Percentiles rank a stretch among this genome's conserved stretches.
These are phyloP conservation scores for Nicotiana rustica DNA, from an alignment of 305 asterid genomes.

Conservation along the genomic window DNA sequence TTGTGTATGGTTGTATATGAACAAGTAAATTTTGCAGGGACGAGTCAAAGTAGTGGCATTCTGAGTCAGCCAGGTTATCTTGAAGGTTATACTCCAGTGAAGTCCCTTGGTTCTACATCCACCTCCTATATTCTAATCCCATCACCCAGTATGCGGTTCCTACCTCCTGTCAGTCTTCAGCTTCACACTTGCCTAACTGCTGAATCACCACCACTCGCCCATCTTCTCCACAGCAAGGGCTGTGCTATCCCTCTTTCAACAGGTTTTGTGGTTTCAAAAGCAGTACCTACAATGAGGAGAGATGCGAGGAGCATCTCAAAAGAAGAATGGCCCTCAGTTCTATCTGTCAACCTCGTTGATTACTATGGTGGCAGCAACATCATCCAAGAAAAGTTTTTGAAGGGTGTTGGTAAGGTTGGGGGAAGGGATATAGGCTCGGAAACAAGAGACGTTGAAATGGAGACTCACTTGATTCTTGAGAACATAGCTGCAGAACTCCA, in stretches of 20 bases:
- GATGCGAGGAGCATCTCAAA: conserved; percentile 66
- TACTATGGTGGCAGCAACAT: conserved; percentile 75
- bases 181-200: conserved; percentile 96
- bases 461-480: conserved; percentile 76
- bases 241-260: conserved; percentile 93
- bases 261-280: conserved; percentile 87
- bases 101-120: conserved; percentile 88
- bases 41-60: conserved; percentile 72
- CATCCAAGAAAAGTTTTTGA: conserved; percentile 65
- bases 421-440: conserved; percentile 68
- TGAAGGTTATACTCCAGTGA: conserved; percentile 93
- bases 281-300: conserved; percentile 94
- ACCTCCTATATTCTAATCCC: conserved; percentile 87
- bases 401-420: conserved; percentile 61
- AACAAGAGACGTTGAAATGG: conserved; percentile 69
- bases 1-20: conserved; percentile 16
- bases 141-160: conserved; percentile 93
- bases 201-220: conserved; percentile 97
- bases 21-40: conserved; percentile 56
- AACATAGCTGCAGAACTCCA: conserved; percentile 92
- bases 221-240: conserved; percentile 96
- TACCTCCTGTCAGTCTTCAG: conserved; percentile 86
- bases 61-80: conserved; percentile 75
- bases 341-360: conserved; percentile 83
- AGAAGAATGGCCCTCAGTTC: conserved; percentile 97